These are phyloP conservation scores for Helianthus annuus DNA, from an alignment of 129 eudicot species.

Conservation along the genomic window HanXRQr2.0-SUNRISE NC_035445.2:1742285-1742784, in stretches of 20 bases:
- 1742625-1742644: slow-evolving; percentile 1
- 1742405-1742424: no score
- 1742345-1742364: no score
- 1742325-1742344: no score
- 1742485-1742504: no score
- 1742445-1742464: no score
- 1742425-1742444: no score
- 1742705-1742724: slow-evolving; percentile 24
- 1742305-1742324: no score
- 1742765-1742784: slow-evolving; percentile 1
- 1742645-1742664: not conserved
- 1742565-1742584: slow-evolving; percentile 51
- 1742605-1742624: slow-evolving; percentile 30
- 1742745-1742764: slow-evolving; percentile 23
- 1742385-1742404: no score
- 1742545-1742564: slow-evolving; percentile 9
- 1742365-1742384: no score
- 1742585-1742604: slow-evolving; percentile 48
- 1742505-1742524: not conserved
- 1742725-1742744: slow-evolving; percentile 51
- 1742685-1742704: slow-evolving; percentile 9
- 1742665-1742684: slow-evolving; percentile 1
- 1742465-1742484: no score
- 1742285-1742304: no score
- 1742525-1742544: not conserved